These are phyloP conservation scores for Aureobasidium sp. DNA, from an alignment of 2,329 filamentous ascomycete genomes.

Conservation along the genomic window DNA sequence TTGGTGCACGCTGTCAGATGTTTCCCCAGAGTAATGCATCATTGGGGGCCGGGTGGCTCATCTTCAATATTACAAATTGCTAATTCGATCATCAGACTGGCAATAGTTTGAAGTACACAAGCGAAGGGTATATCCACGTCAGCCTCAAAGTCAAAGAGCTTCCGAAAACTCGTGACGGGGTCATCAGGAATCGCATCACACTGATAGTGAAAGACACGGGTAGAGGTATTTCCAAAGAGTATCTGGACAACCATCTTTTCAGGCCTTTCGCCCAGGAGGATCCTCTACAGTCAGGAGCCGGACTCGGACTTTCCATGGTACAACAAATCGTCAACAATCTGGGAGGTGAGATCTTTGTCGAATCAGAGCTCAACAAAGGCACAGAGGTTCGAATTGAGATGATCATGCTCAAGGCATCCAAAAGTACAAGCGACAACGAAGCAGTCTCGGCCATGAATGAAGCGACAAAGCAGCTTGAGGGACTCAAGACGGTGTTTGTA, in stretches of 20 bases:
- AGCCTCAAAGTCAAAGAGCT: constrained; percentile 18
- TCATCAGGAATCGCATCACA: constrained; percentile 1
- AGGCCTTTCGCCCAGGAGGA: constrained; percentile 31
- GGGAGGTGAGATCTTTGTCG: constrained; percentile 38
- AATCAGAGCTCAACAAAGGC: constrained; percentile 46
- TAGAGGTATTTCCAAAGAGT: constrained; percentile 29
- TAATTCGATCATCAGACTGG: constrained; percentile 43
- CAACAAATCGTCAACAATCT: constrained; percentile 25
- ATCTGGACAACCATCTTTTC: constrained; percentile 26
- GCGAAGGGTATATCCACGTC: constrained; percentile 36
- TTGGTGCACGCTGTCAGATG: no score
- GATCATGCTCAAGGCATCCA: constrained; percentile 32
- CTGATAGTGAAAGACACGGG: constrained; percentile 27
- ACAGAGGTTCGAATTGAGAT: constrained; percentile 49
- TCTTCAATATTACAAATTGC: constrained; percentile 24
- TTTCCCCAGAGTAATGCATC: no score
- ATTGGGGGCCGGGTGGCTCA: no score
- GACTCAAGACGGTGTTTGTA: not conserved
- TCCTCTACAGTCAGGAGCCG: constrained; percentile 27
- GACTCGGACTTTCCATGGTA: constrained; percentile 32
- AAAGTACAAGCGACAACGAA: not conserved
- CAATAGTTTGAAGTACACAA: constrained; percentile 45
- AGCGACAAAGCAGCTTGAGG: not conserved
- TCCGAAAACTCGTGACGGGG: not conserved
- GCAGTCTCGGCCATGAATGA: not conserved